phyloP scores from a whole-genome alignment of 1,284 basidiomycete genomes.

The Sanghuangporus baumii region DNA sequence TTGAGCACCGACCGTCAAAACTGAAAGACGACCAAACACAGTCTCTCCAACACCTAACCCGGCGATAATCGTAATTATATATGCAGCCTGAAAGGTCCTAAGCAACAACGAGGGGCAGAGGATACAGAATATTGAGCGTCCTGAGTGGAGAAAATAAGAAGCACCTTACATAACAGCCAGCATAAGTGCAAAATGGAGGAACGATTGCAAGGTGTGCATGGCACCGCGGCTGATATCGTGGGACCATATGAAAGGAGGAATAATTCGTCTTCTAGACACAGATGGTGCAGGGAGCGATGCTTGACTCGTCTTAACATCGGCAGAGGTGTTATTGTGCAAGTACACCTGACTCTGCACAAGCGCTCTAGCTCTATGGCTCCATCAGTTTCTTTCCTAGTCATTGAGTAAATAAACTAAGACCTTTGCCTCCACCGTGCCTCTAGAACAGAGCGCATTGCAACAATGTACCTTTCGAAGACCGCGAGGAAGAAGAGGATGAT shows the following conservation, averaged over 20 bases:
- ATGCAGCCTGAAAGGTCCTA: constrained; percentile 73
- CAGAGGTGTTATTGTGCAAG: background rate
- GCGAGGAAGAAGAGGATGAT: constrained; percentile 63
- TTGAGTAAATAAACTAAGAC: constrained; percentile 30
- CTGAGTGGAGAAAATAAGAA: background rate
- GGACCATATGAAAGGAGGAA: constrained; percentile 52
- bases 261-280: constrained; percentile 23
- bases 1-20: background rate
- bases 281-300: background rate
- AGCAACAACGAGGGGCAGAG: background rate
- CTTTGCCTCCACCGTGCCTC: constrained; percentile 53
- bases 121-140: constrained; percentile 10
- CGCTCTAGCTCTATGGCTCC: constrained; percentile 2
- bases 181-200: constrained; percentile 60
- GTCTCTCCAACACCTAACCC: constrained; percentile 64
- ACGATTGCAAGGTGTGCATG: constrained; percentile 49
- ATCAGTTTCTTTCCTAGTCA: background rate
- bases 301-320: background rate
- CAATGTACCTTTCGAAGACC: constrained; percentile 62
- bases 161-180: constrained; percentile 61
- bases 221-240: constrained; percentile 62
- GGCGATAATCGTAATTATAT: constrained; percentile 55
- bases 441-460: constrained; percentile 46
- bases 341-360: constrained; percentile 3
- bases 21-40: constrained; percentile 44